phyloP scores from a whole-genome alignment of 352 stramenopile genomes.

The Globisporangium ultimum region DNA sequence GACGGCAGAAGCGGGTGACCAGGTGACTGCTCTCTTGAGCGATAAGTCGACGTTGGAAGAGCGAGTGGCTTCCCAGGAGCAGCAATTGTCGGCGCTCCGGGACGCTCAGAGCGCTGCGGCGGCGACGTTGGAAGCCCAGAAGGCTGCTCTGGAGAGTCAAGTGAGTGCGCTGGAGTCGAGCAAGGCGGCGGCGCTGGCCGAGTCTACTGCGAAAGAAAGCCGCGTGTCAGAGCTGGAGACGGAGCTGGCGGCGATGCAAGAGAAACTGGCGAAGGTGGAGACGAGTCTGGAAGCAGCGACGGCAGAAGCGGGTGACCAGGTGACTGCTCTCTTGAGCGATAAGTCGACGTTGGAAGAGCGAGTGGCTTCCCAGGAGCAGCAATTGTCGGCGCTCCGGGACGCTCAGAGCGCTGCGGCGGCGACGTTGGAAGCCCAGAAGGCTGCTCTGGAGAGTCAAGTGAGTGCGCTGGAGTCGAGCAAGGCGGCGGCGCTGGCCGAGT shows the following conservation, averaged over 20 bases:
- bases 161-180: conserved; percentile 18
- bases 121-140: conserved; percentile 20
- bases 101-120: conserved; percentile 12
- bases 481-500: too few species aligned
- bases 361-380: conserved; percentile 14
- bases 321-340: conserved; percentile 17
- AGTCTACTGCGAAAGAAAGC: neutral
- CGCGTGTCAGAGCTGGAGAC: conserved; percentile 15
- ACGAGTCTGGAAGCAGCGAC: conserved; percentile 17
- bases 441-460: conserved; percentile 20
- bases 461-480: conserved; percentile 16
- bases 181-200: too few species aligned
- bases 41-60: conserved; percentile 18
- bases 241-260: conserved; percentile 4
- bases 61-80: conserved; percentile 15
- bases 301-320: conserved; percentile 16
- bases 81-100: conserved; percentile 6
- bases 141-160: conserved; percentile 18
- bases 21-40: conserved; percentile 16
- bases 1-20: conserved; percentile 16
- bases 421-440: conserved; percentile 21
- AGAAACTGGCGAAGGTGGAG: conserved; percentile 12
- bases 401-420: conserved; percentile 13
- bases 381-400: conserved; percentile 5
- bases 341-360: conserved; percentile 15